A percentile compares a stretch with the other conserved stretches of the same genome.
phyloP scores from a whole-genome alignment of 305 asterid genomes.

The Caryopteris hybrid region DNA sequence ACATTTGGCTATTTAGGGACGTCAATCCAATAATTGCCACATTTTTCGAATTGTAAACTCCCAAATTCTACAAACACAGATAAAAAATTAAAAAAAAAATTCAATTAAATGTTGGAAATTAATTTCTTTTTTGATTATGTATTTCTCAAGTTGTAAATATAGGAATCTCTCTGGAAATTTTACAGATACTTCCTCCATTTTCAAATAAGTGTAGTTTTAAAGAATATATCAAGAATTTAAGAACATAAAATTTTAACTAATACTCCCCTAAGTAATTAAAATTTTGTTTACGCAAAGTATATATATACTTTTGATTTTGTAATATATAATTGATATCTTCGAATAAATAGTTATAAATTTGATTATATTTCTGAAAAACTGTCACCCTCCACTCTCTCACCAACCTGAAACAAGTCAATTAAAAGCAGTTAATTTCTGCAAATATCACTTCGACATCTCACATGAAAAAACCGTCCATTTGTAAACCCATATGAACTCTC shows the following conservation, averaged over 20 bases:
- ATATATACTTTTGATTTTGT: too few species aligned
- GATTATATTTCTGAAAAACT: background rate
- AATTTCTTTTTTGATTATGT: too few species aligned
- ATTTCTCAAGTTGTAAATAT: too few species aligned
- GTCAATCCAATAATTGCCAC: constrained; percentile 33
- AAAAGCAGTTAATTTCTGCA: constrained; percentile 3
- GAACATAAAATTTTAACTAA: too few species aligned
- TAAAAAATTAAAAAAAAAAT: background rate
- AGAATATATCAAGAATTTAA: too few species aligned
- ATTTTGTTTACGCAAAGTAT: too few species aligned
- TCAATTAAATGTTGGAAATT: too few species aligned
- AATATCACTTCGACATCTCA: constrained; percentile 4
- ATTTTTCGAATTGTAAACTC: constrained; percentile 30
- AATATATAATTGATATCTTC: too few species aligned
- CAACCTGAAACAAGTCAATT: constrained; percentile 13
- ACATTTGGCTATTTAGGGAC: constrained; percentile 42
- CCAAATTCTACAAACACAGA: constrained; percentile 29
- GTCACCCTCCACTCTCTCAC: constrained; percentile 23
- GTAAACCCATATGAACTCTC: background rate
- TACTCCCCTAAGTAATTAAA: too few species aligned
- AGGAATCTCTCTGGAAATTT: too few species aligned
- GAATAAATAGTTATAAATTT: background rate
- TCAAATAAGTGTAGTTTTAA: too few species aligned
- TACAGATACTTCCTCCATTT: too few species aligned
- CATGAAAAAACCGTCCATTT: background rate